phyloP scores from a whole-genome alignment of 805 yeast genomes.

The Schizosaccharomyces cryophilus region DNA sequence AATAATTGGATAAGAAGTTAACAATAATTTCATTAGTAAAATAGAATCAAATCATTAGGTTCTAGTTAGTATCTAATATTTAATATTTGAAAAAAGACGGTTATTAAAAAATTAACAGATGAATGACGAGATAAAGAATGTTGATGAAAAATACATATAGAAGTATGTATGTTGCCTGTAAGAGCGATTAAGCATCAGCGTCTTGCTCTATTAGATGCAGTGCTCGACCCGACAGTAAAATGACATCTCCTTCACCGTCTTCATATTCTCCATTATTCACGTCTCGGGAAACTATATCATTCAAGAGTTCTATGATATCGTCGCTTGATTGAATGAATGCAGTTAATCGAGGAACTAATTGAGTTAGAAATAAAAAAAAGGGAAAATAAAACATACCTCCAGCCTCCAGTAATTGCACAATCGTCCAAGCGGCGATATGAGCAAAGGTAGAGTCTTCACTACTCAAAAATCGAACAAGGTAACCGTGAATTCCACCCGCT shows the following conservation, averaged over 20 bases:
- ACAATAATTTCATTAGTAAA: neutral
- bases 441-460: constrained; percentile 83
- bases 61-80: no score
- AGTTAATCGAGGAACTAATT: neutral
- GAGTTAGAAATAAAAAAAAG: neutral
- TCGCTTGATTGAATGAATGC: neutral
- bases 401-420: constrained; percentile 74
- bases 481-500: constrained; percentile 64
- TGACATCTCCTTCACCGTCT: constrained; percentile 1
- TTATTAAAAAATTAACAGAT: constrained; percentile 1
- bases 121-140: neutral
- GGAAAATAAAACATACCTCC: constrained; percentile 10
- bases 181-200: neutral
- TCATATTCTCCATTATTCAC: neutral
- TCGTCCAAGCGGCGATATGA: constrained; percentile 94
- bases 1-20: no score
- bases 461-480: constrained; percentile 53
- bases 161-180: neutral
- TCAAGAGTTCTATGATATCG: neutral
- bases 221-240: neutral
- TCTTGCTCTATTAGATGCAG: neutral
- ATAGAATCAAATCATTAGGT: neutral
- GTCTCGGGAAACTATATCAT: neutral
- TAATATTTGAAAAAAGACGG: neutral
- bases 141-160: neutral